Percentiles rank a stretch among this genome's conserved stretches.
These are phyloP conservation scores for Fomitopsis pulvina DNA, from an alignment of 768 basidiomycete genomes.

Conservation along the genomic window DNA sequence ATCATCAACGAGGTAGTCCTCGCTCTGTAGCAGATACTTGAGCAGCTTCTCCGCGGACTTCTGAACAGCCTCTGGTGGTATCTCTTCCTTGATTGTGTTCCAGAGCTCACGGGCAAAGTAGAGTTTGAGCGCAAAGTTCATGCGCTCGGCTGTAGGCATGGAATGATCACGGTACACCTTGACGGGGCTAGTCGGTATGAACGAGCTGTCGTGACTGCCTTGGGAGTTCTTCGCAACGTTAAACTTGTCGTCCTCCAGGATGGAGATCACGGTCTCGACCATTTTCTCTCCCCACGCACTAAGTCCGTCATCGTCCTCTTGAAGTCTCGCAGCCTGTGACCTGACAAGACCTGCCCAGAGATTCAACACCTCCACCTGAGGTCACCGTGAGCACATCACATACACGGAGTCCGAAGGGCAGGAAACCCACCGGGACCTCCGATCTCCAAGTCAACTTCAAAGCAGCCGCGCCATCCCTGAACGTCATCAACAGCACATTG, in stretches of 20 bases:
- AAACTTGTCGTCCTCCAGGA: constrained; percentile 15
- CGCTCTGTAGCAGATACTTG: constrained; percentile 40
- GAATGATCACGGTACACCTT: neutral
- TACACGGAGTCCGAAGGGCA: neutral
- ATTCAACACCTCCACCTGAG: constrained; percentile 41
- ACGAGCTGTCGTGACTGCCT: constrained; percentile 7
- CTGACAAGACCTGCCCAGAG: constrained; percentile 47
- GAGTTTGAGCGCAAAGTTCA: constrained; percentile 50
- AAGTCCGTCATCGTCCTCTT: constrained; percentile 30
- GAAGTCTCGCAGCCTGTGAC: constrained; percentile 26
- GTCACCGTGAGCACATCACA: too few species aligned
- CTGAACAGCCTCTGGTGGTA: constrained; percentile 37
- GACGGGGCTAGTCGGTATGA: constrained; percentile 11
- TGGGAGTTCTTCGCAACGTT: constrained; percentile 12
- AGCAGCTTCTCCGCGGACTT: constrained; percentile 42
- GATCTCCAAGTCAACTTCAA: constrained; percentile 40
- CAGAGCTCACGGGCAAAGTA: constrained; percentile 53
- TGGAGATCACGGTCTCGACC: constrained; percentile 37
- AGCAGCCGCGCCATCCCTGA: constrained; percentile 39
- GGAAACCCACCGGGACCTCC: constrained; percentile 39
- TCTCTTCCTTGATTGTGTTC: constrained; percentile 35
- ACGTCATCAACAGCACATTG: constrained; percentile 43
- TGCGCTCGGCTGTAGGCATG: constrained; percentile 10
- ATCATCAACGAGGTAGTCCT: constrained; percentile 37
- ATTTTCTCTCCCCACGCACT: constrained; percentile 20